phyloP scores from a whole-genome alignment of 768 basidiomycete genomes.

The Solioccasus polychromus region DNA sequence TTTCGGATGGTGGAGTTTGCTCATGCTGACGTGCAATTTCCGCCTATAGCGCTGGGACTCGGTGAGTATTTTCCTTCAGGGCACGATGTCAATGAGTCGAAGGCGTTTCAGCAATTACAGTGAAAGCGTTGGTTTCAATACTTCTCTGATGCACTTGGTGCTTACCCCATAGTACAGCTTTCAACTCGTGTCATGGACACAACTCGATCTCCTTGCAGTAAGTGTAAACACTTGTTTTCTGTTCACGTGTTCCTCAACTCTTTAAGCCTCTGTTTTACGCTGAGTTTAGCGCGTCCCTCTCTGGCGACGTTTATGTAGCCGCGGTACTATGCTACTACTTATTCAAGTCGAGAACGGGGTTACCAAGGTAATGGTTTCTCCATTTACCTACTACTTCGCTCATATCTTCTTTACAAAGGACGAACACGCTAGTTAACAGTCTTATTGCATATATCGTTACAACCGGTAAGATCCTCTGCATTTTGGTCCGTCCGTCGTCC shows the following conservation, averaged over 20 bases:
- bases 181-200: slow-evolving; percentile 32
- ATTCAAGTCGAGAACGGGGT: slow-evolving; percentile 48
- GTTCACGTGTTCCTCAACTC: background rate
- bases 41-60: slow-evolving; percentile 8
- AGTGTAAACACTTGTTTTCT: slow-evolving; percentile 3
- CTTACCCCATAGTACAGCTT: slow-evolving; percentile 33
- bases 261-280: slow-evolving; percentile 48
- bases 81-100: background rate
- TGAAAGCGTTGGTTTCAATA: slow-evolving; percentile 42
- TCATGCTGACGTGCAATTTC: background rate
- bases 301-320: slow-evolving; percentile 51
- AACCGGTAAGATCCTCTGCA: slow-evolving; percentile 38
- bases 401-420: slow-evolving; percentile 32
- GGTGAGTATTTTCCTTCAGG: slow-evolving; percentile 2
- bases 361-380: slow-evolving; percentile 36
- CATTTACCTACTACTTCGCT: background rate
- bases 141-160: background rate
- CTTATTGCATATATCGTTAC: slow-evolving; percentile 54
- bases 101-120: slow-evolving; percentile 44
- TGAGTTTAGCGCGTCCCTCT: slow-evolving; percentile 48
- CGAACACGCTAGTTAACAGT: slow-evolving; percentile 45
- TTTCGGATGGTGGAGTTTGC: background rate
- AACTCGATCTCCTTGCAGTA: slow-evolving; percentile 40
- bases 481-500: slow-evolving; percentile 13
- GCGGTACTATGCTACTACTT: slow-evolving; percentile 48